Evolutionary conservation across 2,329 filamentous ascomycete genomes (phyloP).

Genomic region (Ascochyta pisi): DNA sequence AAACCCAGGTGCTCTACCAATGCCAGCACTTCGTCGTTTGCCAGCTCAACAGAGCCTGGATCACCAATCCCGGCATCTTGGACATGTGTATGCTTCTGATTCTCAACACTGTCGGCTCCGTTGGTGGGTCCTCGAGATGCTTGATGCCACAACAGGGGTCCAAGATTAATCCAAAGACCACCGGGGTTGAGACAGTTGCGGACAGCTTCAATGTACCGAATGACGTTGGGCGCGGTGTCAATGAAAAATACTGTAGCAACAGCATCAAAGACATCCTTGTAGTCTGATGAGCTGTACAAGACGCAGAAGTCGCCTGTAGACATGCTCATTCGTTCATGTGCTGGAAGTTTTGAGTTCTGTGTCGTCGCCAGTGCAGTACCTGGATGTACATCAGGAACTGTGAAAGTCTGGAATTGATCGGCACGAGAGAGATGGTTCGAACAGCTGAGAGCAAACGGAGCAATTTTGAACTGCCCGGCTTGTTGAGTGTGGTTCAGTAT

Average conservation of each 20-base stretch:
- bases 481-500: slow-evolving; percentile 72
- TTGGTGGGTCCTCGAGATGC: slow-evolving; percentile 69
- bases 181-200: slow-evolving; percentile 75
- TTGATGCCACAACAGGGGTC: slow-evolving; percentile 94
- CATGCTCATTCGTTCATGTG: slow-evolving; percentile 83
- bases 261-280: slow-evolving; percentile 73
- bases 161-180: slow-evolving; percentile 87
- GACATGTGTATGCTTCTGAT: slow-evolving; percentile 3
- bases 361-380: slow-evolving; percentile 43
- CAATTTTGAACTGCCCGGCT: slow-evolving; percentile 72
- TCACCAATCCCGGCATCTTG: slow-evolving; percentile 74
- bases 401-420: slow-evolving; percentile 76
- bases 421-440: slow-evolving; percentile 79
- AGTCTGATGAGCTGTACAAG: slow-evolving; percentile 73
- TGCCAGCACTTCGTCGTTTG: slow-evolving; percentile 83
- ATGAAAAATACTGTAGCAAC: slow-evolving; percentile 95
- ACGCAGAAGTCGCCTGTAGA: slow-evolving; percentile 90
- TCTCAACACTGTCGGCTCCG: slow-evolving; percentile 17
- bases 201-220: slow-evolving; percentile 88
- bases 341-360: slow-evolving; percentile 30
- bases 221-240: slow-evolving; percentile 92
- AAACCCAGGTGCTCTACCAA: slow-evolving; percentile 81
- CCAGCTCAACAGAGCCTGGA: slow-evolving; percentile 87
- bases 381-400: slow-evolving; percentile 75
- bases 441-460: slow-evolving; percentile 86